phyloP scores from a whole-genome alignment of 2,329 filamentous ascomycete species.

The Sarocladiaceae sp. region DNA sequence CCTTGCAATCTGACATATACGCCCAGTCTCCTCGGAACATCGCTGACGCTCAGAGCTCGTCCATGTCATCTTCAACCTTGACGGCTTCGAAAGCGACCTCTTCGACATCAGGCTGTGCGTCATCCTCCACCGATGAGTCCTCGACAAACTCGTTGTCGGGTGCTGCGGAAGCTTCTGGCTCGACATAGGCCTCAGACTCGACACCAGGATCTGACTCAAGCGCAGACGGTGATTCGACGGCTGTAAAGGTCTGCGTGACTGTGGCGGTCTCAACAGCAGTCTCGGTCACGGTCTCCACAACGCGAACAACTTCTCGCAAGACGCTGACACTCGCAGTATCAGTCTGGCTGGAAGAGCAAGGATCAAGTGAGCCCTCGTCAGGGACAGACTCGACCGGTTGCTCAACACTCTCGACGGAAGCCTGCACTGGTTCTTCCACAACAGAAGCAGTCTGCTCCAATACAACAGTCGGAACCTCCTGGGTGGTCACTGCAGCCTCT shows the following conservation, averaged over 20 bases:
- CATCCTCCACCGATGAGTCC: not conserved
- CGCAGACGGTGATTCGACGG: conserved; percentile 20
- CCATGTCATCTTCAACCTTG: not conserved
- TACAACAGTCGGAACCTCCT: conserved; percentile 21
- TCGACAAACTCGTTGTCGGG: not conserved
- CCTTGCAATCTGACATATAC: not conserved
- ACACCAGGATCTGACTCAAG: conserved; percentile 5
- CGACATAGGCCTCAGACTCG: not conserved
- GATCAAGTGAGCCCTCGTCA: not conserved
- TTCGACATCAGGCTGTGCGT: not conserved
- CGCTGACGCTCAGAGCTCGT: not conserved
- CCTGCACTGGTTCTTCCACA: not conserved
- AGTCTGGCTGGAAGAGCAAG: conserved; percentile 8
- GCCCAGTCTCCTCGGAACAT: too few species aligned
- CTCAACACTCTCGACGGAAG: not conserved
- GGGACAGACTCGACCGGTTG: not conserved
- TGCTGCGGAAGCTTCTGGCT: conserved; percentile 7
- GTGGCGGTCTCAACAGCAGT: conserved; percentile 27
- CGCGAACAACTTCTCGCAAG: conserved; percentile 22
- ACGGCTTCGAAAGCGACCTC: not conserved
- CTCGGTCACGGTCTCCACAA: conserved; percentile 32
- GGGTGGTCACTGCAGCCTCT: conserved; percentile 19
- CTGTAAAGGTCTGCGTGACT: conserved; percentile 19
- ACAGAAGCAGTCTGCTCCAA: conserved; percentile 15
- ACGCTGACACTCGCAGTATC: conserved; percentile 7